A percentile compares a stretch with the other conserved stretches of the same genome.
These are phyloP conservation scores for Hypoxylon sp. DNA, from an alignment of 2,329 filamentous ascomycete species.

Conservation along the genomic window DNA sequence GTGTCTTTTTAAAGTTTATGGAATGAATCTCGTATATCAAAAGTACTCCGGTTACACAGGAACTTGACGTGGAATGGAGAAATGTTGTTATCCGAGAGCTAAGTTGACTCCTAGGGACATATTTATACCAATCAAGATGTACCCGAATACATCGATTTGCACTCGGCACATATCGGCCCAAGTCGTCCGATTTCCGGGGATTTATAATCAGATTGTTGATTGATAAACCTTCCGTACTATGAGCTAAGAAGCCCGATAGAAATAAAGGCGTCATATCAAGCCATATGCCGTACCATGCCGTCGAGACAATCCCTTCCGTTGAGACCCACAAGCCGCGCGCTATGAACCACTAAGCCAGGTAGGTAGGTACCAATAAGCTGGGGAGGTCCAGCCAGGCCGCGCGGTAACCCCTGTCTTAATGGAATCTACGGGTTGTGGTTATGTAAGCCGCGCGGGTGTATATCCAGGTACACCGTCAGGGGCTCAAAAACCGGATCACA, in stretches of 20 bases:
- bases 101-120: background rate
- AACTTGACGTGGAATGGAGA: conserved; percentile 11
- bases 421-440: background rate
- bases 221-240: background rate
- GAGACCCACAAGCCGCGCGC: conserved; percentile 48
- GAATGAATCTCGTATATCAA: conserved; percentile 10
- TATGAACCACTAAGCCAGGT: conserved; percentile 15
- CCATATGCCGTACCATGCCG: background rate
- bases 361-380: background rate
- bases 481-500: background rate
- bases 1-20: conserved; percentile 3
- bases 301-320: background rate
- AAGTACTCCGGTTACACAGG: background rate
- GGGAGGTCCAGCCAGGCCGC: conserved; percentile 4
- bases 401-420: background rate
- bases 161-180: background rate
- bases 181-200: background rate
- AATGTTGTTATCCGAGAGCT: background rate
- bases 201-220: conserved; percentile 17
- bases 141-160: background rate
- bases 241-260: background rate
- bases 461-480: background rate
- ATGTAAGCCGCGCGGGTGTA: conserved; percentile 5
- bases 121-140: conserved; percentile 5
- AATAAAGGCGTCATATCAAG: conserved; percentile 5